A percentile compares a stretch with the other conserved stretches of the same genome.
These are phyloP conservation scores for Lecanicillium sp. DNA, from an alignment of 2,329 filamentous ascomycete species.

Conservation along the genomic window DNA sequence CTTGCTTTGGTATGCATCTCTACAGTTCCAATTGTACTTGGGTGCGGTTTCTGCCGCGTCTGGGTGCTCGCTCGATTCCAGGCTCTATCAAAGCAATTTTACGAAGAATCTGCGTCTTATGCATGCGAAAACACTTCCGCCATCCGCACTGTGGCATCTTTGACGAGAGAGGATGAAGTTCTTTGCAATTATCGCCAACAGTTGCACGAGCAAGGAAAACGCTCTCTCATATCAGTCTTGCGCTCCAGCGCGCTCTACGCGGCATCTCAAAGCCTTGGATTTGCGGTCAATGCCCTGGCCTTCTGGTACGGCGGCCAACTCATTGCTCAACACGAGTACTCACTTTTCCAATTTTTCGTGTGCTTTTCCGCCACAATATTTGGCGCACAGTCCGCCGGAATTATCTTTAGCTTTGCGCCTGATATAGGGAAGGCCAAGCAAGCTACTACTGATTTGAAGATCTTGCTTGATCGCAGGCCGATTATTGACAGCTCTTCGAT, in stretches of 20 bases:
- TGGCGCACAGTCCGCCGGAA: slow-evolving; percentile 57
- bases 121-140: slow-evolving; percentile 65
- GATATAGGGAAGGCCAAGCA: slow-evolving; percentile 52
- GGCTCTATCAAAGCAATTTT: slow-evolving; percentile 57
- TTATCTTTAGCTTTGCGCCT: slow-evolving; percentile 58
- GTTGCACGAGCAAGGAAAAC: slow-evolving; percentile 47
- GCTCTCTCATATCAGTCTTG: slow-evolving; percentile 52
- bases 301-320: slow-evolving; percentile 60
- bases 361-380: slow-evolving; percentile 59
- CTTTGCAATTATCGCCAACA: slow-evolving; percentile 51
- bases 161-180: slow-evolving; percentile 62
- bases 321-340: slow-evolving; percentile 40
- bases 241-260: slow-evolving; percentile 58
- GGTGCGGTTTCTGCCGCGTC: slow-evolving; percentile 41
- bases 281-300: slow-evolving; percentile 54
- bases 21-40: slow-evolving; percentile 40
- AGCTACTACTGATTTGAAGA: slow-evolving; percentile 43
- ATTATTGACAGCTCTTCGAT: slow-evolving; percentile 32
- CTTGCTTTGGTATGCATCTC: slow-evolving; percentile 60
- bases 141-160: slow-evolving; percentile 61
- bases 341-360: slow-evolving; percentile 39
- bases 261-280: slow-evolving; percentile 56
- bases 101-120: slow-evolving; percentile 63
- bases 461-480: slow-evolving; percentile 22
- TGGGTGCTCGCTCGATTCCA: slow-evolving; percentile 57